phyloP scores from a whole-genome alignment of 1,284 basidiomycete genomes.

The Boletus smithii region DNA sequence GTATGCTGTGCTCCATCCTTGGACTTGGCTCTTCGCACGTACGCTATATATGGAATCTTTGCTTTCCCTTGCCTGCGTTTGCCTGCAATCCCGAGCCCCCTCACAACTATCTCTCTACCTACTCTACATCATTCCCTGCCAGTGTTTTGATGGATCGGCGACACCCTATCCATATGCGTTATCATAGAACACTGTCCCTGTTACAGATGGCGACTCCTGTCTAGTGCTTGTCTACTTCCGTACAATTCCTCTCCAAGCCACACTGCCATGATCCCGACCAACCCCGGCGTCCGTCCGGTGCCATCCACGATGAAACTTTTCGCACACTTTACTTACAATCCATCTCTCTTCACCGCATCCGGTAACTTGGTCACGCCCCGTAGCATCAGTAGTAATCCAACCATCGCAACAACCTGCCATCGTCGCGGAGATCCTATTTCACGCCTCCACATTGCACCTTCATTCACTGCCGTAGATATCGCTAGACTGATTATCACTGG shows the following conservation, averaged over 20 bases:
- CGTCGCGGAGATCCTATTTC: not conserved
- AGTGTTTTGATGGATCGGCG: slow-evolving; percentile 11
- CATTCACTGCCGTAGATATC: not conserved
- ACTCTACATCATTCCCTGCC: not conserved
- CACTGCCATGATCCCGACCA: slow-evolving; percentile 25
- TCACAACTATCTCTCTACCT: too few species aligned
- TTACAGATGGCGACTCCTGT: slow-evolving; percentile 6
- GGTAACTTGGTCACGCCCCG: slow-evolving; percentile 14
- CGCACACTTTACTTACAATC: not conserved
- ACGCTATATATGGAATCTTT: slow-evolving; percentile 10
- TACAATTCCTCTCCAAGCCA: not conserved
- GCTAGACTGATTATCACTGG: too few species aligned
- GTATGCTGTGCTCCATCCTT: not conserved
- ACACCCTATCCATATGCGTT: not conserved
- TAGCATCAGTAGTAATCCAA: not conserved
- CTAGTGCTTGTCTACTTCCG: not conserved
- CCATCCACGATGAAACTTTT: slow-evolving; percentile 17
- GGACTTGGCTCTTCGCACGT: too few species aligned
- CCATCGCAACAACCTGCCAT: slow-evolving; percentile 9
- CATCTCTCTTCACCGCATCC: not conserved
- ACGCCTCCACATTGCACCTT: not conserved
- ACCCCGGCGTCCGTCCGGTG: slow-evolving; percentile 7
- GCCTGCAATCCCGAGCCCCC: too few species aligned
- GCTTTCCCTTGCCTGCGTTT: too few species aligned
- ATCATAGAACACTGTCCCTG: slow-evolving; percentile 8